phyloP scores from a whole-genome alignment of 169 alveolate genomes.

The Hepatocystis sp. region DNA sequence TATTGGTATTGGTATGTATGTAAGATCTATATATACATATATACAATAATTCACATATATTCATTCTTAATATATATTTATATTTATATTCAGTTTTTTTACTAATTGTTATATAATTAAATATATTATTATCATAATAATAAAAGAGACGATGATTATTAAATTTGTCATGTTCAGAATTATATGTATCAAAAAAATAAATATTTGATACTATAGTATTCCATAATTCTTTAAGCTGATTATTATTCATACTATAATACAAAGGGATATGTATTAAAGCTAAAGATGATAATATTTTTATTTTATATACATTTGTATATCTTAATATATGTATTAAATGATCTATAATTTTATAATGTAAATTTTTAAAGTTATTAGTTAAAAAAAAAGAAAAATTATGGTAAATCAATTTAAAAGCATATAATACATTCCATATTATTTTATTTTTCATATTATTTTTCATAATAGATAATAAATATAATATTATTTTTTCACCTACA shows the following conservation, averaged over 20 bases:
- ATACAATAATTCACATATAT: constrained; percentile 53
- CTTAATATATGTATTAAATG: constrained; percentile 48
- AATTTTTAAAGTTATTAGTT: constrained; percentile 30
- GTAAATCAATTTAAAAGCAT: constrained; percentile 69
- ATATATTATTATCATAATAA: constrained; percentile 14
- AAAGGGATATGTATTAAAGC: constrained; percentile 73
- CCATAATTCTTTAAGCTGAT: constrained; percentile 53
- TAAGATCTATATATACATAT: constrained; percentile 67
- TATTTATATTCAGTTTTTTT: constrained; percentile 73
- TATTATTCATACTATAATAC: constrained; percentile 38
- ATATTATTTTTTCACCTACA: constrained; percentile 61
- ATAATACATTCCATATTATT: constrained; percentile 74
- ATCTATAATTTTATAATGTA: constrained; percentile 48
- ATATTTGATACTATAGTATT: constrained; percentile 33
- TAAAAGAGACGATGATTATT: not conserved
- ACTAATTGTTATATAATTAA: constrained; percentile 39
- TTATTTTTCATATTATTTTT: constrained; percentile 65
- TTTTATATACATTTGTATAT: constrained; percentile 73
- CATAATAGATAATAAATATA: constrained; percentile 60
- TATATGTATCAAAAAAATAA: constrained; percentile 18
- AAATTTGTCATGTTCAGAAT: constrained; percentile 7
- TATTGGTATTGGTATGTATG: constrained; percentile 55
- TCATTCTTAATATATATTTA: constrained; percentile 52
- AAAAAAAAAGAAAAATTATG: constrained; percentile 68
- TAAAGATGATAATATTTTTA: constrained; percentile 67